Base-by-base conservation (phyloP, 73 alveolate species). In the Paramecium pentaurelia region DNA sequence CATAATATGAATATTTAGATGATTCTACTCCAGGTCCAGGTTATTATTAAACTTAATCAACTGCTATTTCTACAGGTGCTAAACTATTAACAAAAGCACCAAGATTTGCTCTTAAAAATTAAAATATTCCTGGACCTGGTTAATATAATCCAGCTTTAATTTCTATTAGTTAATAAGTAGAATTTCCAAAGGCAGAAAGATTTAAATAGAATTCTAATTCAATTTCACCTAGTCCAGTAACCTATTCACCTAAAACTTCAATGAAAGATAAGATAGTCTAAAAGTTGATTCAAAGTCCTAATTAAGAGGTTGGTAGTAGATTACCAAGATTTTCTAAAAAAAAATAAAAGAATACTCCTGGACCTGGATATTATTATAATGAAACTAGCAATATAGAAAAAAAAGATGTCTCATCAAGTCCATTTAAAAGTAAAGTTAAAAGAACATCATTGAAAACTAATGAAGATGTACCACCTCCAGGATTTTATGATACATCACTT, bases 21-120 rank as follows among this genome's bases (percentile, higher is more conserved):
- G 91, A 80, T 47, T 42, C 91, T 0, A 80, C 91, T 40, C 91
- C 91, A 1, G 91, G 91, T 6, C 91, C 91, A 16, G 91, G 91
- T 20, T 80, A 80, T 45, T 80, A 80, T 32, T 47, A 36, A 30
- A 73, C 87, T 16, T 22, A 73, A 18, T 32, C 64, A 42, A 49
- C 91, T 44, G 25, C n/a, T 8, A 12, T 18, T 10, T 27, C 44
- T 44, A 49, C 44, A 2, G 71, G 45, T 8, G 27, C 91, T 8
- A 73, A 20, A 73, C 16, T 37, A 27, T 36, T 44, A 73, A 36
- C 11, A 16, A 37, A 73, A 73, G 87, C 87, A 2, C 87, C 87
- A 37, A 73, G 87, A 40, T 73, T 73, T 40, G 60, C 60, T 2
- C 18, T 44, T 30, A 34, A 73, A 73, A 40, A 73, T 5, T 16